Base-by-base conservation (phyloP, 768 basidiomycete species). In the Megacollybia marginata region DNA sequence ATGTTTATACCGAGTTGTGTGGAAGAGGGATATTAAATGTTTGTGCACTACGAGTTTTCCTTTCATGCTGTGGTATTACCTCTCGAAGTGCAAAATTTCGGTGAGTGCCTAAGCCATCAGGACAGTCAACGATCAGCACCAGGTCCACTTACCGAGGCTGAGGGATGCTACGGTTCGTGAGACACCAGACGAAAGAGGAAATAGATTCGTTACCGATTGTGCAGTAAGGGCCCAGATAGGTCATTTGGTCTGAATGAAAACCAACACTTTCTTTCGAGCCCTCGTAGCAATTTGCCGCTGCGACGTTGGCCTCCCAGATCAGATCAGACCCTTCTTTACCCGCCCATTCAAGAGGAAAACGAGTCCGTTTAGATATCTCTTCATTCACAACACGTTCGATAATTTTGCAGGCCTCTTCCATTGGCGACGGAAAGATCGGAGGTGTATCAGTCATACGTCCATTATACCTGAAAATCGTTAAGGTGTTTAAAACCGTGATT, bases 201-300 rank as follows among this genome's bases (percentile, higher is more conserved):
- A 28, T 2, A 28, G 6, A 28, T 28, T 28, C 23, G 48, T 18
- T 43, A 59, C 60, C 60, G 48, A 92, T 92, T 0, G 89, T 91
- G 5, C 87, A 82, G 63, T 83, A 89, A 12, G 89, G 89, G 9
- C 89, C 90, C 7, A 92, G 70, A 65, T 85, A 84, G 0, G 88
- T 88, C 48, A 88, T 63, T 48, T 86, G 85, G 62, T 92, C 89
- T 4, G 88, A 83, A 61, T 92, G 90, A 59, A 78, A 83, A 0
- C 90, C 89, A 3, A 92, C 89, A 46, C 81, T 80, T 62, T 90
- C 88, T 59, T 84, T 83, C 34, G 76, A 74, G n/a, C 88, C 88
- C 60, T 83, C 78, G 52, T 92, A 92, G 55, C 88, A 85, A 56
- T 92, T 92, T 2, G 88, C 80, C 1, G 88, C 89, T 3, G 89